Base-by-base conservation (phyloP, 306 rosid genomes). In the Prinsepia uniflora region DNA sequence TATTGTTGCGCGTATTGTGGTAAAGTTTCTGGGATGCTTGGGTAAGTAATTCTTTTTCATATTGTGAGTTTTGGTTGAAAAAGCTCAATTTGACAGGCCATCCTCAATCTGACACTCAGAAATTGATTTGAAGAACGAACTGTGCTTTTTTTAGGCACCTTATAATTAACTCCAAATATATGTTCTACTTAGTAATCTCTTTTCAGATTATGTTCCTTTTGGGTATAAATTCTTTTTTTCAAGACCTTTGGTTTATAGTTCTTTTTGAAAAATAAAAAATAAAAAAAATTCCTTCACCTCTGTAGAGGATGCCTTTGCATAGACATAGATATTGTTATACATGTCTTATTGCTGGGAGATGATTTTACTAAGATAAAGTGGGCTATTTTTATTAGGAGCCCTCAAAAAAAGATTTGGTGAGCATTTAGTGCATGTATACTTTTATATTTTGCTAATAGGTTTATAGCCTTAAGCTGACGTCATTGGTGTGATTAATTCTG, bases 1-100 rank as follows among this genome's bases (percentile, higher is more conserved):
- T 95, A 91, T 87, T 95, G 99, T 52, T 95, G 99, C 77, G 99
- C 99, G 75, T 84, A 91, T 58, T 95, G 99, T 50, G 99, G 99
- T 69, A 95, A 95, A 91, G 99, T 95, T 72, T 81, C 97, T 3
- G 97, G 99, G 74, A 87, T 95, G 78, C 95, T 95, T 30, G 96
- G 96, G 99, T 95, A 81, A 77, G 99, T 81, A 62, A 69, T 71
- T 47, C 55, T 80, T 75, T 82, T 63, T 65, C 74, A 54, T 59
- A 57, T 70, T 49, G 53, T 79, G 4, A 55, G 5, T 43, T 44
- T 41, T 47, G 46, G 19, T 46, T 55, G 41, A 57, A 71, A 43
- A 8, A 15, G 12, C 44, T 70, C 49, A 42, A 10, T 8, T 13
- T 75, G 55, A 44, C 52, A 54, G 18, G 77, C 65, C 65, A 7